Conservation (phyloP, 345 rosid species). For the Noccaea caerulescens region DNA sequence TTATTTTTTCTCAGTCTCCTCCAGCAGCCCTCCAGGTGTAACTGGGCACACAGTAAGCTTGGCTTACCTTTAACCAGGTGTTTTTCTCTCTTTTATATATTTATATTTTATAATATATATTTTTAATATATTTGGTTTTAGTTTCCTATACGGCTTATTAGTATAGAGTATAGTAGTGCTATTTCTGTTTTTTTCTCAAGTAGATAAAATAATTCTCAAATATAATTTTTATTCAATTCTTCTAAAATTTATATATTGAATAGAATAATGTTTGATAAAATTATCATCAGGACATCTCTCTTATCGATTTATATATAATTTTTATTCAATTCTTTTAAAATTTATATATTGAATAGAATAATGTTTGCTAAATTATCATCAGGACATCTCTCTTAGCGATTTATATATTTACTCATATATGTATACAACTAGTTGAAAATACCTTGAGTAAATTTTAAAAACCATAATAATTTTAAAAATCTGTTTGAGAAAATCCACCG, state of each 20-base stretch:
- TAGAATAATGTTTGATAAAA: too few species aligned
- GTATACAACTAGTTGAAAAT: background rate
- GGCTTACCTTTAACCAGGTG: slow-evolving; percentile 39
- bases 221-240: background rate
- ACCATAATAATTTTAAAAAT: slow-evolving; percentile 1
- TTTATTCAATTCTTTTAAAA: background rate
- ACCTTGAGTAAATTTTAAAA: background rate
- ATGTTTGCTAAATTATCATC: too few species aligned
- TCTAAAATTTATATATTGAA: too few species aligned
- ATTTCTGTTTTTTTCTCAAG: background rate
- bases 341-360: too few species aligned
- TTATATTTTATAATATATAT: background rate
- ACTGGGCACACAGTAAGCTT: slow-evolving; percentile 29
- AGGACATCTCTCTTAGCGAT: background rate
- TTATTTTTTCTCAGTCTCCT: slow-evolving; percentile 22
- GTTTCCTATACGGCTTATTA: background rate
- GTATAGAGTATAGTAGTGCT: background rate
- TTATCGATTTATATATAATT: background rate
- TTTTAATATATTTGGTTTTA: background rate
- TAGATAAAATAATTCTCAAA: background rate
- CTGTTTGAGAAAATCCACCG: slow-evolving; percentile 42
- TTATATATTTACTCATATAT: background rate
- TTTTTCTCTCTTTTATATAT: background rate
- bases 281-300: background rate
- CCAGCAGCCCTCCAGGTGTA: slow-evolving; percentile 43